These are phyloP conservation scores for Vickermania ingenoplastis DNA, from an alignment of 208 protist genomes.

Conservation along the genomic window DNA sequence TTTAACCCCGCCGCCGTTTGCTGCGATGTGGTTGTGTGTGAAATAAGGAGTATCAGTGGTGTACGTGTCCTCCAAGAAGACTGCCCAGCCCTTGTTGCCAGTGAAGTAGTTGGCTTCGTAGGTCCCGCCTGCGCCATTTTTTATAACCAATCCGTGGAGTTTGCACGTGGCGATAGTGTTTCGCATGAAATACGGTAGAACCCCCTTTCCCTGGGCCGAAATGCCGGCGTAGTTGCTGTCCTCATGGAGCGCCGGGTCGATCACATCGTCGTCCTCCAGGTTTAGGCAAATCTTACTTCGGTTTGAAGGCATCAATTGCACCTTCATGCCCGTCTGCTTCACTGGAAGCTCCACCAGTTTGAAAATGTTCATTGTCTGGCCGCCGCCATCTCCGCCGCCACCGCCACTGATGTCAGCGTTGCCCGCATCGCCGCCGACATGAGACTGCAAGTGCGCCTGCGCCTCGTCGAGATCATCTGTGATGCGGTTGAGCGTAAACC, in stretches of 20 bases:
- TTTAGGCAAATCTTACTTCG: neutral
- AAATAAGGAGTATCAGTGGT: constrained; percentile 7
- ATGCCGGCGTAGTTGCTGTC: constrained; percentile 12
- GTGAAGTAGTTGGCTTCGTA: constrained; percentile 35
- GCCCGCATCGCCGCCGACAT: neutral
- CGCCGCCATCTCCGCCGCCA: constrained; percentile 1
- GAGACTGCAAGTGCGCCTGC: neutral
- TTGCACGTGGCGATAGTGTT: constrained; percentile 24
- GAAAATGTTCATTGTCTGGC: constrained; percentile 4
- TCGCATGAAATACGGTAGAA: constrained; percentile 17
- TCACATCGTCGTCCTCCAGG: constrained; percentile 5
- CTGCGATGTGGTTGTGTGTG: constrained; percentile 21
- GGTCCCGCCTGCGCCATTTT: constrained; percentile 9
- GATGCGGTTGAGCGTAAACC: constrained; percentile 25
- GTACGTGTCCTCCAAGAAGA: constrained; percentile 16
- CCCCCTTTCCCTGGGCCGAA: constrained; percentile 9
- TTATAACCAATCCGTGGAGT: constrained; percentile 19
- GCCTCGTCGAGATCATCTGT: constrained; percentile 11
- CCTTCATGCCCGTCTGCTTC: constrained; percentile 19
- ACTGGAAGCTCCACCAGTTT: constrained; percentile 23
- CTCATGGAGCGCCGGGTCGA: neutral
- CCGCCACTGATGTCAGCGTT: neutral
- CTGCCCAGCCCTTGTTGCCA: constrained; percentile 30
- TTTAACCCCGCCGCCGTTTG: constrained; percentile 23
- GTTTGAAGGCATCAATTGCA: constrained; percentile 11